These are phyloP conservation scores for Colletotrichum horii DNA, from an alignment of 2,329 filamentous ascomycete genomes.

Conservation along the genomic window DNA sequence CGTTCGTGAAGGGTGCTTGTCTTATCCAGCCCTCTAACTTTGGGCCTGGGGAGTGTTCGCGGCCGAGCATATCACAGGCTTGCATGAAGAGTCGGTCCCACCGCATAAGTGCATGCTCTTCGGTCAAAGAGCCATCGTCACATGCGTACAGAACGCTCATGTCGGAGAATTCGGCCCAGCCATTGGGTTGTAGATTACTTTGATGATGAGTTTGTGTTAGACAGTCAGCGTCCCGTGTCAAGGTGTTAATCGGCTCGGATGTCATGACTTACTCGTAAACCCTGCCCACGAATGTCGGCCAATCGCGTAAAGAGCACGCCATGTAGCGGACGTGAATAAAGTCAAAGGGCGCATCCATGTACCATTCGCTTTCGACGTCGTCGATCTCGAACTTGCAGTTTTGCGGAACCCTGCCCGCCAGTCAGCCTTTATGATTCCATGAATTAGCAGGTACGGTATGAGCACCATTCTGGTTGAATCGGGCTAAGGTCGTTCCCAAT, in stretches of 20 bases:
- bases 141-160: conserved; percentile 53
- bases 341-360: neutral
- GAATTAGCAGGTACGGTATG: rapidly evolving
- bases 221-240: no score
- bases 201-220: neutral
- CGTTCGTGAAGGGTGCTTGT: neutral
- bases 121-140: conserved; percentile 41
- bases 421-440: neutral
- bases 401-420: neutral
- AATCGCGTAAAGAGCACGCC: neutral
- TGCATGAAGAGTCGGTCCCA: conserved; percentile 51
- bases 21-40: neutral
- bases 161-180: conserved; percentile 61
- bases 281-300: neutral
- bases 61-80: conserved; percentile 34
- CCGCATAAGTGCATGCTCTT: conserved; percentile 45
- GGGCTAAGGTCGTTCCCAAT: neutral
- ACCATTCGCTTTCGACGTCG: neutral
- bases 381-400: neutral
- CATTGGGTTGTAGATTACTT: conserved; percentile 57
- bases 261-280: neutral
- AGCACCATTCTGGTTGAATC: neutral
- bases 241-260: no score
- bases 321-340: neutral
- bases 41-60: neutral